Percentiles rank a stretch among this genome's conserved stretches.
Conservation (phyloP, 73 alveolate genomes). For the Stentor coeruleus region DNA sequence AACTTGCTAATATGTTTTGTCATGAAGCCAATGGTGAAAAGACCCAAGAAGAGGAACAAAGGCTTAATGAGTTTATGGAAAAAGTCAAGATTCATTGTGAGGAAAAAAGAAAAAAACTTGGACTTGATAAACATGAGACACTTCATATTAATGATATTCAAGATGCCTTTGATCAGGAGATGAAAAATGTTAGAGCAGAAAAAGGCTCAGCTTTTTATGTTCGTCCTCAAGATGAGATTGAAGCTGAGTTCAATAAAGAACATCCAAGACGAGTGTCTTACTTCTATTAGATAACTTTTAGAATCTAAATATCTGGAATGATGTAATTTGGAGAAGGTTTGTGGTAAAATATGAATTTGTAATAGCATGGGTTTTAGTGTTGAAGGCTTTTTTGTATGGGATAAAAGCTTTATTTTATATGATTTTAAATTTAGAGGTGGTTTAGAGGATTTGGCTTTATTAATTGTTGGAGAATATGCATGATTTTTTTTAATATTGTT, state of each 20-base stretch:
- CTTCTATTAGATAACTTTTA: slow-evolving; percentile 12
- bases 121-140: slow-evolving; percentile 6
- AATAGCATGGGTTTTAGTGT: no score
- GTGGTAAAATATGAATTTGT: no score
- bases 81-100: neutral
- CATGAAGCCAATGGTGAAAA: slow-evolving; percentile 27
- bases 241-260: neutral
- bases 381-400: no score
- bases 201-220: slow-evolving; percentile 14
- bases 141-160: neutral
- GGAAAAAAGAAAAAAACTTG: slow-evolving; percentile 22
- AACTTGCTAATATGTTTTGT: neutral
- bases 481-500: no score
- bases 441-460: no score
- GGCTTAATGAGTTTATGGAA: neutral
- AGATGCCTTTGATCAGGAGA: slow-evolving; percentile 5
- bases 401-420: no score
- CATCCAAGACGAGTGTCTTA: slow-evolving; percentile 23
- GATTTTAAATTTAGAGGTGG: no score
- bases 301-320: no score
- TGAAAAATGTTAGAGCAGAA: slow-evolving; percentile 13
- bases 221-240: neutral
- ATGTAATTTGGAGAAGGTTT: no score
- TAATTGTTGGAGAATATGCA: no score
- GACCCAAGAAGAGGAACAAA: slow-evolving; percentile 8